These are phyloP conservation scores for Aureobasidium sp. DNA, from an alignment of 2,329 filamentous ascomycete species.

Conservation along the genomic window DNA sequence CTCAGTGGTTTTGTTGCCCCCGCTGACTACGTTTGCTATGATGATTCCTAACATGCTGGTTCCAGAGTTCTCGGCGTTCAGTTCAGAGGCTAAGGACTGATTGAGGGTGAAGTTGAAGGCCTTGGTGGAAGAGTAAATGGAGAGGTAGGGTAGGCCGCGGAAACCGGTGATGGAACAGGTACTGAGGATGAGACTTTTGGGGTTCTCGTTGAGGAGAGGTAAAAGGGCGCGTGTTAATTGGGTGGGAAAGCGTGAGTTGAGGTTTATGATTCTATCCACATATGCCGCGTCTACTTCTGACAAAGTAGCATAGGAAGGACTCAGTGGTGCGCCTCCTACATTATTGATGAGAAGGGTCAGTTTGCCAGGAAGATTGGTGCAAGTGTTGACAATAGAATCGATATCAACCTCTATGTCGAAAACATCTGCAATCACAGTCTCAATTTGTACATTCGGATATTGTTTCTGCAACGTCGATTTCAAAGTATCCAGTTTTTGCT, in stretches of 20 bases:
- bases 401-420: conserved; percentile 33
- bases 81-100: conserved; percentile 46
- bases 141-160: conserved; percentile 52
- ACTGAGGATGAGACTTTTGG: conserved; percentile 51
- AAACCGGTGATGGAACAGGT: conserved; percentile 52
- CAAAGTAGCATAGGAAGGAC: conserved; percentile 41
- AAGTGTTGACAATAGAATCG: conserved; percentile 26
- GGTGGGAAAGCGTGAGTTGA: conserved; percentile 57
- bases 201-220: conserved; percentile 45
- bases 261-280: conserved; percentile 48
- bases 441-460: conserved; percentile 46
- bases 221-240: conserved; percentile 55
- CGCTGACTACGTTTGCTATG: conserved; percentile 38
- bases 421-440: conserved; percentile 52
- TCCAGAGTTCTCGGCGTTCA: conserved; percentile 39
- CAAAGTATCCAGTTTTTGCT: conserved; percentile 51
- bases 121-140: conserved; percentile 53
- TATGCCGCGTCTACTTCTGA: conserved; percentile 40
- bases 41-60: conserved; percentile 46
- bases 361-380: conserved; percentile 33
- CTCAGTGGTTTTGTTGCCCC: conserved; percentile 27
- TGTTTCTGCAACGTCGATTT: conserved; percentile 41
- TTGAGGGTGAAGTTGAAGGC: conserved; percentile 50
- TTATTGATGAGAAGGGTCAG: conserved; percentile 66
- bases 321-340: conserved; percentile 48